Conservation (phyloP, 78 protist genomes). For the Dictyostelium citrinum region DNA sequence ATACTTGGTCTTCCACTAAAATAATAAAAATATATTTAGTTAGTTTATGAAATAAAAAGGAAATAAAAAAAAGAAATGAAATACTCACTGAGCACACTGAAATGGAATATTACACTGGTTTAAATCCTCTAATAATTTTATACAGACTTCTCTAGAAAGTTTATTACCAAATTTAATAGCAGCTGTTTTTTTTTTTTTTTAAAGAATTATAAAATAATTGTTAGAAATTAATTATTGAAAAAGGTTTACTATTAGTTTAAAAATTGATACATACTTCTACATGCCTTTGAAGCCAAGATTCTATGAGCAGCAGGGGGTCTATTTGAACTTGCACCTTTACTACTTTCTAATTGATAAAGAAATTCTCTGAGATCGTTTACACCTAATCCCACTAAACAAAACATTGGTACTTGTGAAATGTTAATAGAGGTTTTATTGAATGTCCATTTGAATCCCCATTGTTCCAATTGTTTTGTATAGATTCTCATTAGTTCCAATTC, state of each 20-base stretch:
- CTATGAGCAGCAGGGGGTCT: constrained; percentile 21
- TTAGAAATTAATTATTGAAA: too few species aligned
- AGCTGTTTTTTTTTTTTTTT: neutral
- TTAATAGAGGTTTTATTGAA: neutral
- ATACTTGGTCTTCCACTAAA: constrained; percentile 30
- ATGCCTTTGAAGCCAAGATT: constrained; percentile 19
- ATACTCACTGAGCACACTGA: constrained; percentile 67
- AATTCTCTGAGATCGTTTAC: constrained; percentile 30
- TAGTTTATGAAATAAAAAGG: neutral
- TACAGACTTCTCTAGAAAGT: neutral
- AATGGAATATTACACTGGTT: constrained; percentile 49
- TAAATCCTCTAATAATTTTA: constrained; percentile 1
- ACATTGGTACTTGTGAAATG: constrained; percentile 23
- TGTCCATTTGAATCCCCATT: constrained; percentile 29
- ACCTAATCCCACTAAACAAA: constrained; percentile 21
- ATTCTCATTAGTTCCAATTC: constrained; percentile 7
- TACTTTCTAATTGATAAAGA: constrained; percentile 10
- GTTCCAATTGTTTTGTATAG: neutral
- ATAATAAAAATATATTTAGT: neutral
- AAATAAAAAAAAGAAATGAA: too few species aligned
- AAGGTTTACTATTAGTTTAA: neutral
- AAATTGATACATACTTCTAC: constrained; percentile 17
- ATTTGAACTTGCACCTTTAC: neutral
- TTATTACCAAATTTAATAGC: constrained; percentile 63
- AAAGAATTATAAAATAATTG: neutral